These are phyloP conservation scores for Trifolium repens DNA, from an alignment of 306 rosid species.

Conservation along the genomic window DNA sequence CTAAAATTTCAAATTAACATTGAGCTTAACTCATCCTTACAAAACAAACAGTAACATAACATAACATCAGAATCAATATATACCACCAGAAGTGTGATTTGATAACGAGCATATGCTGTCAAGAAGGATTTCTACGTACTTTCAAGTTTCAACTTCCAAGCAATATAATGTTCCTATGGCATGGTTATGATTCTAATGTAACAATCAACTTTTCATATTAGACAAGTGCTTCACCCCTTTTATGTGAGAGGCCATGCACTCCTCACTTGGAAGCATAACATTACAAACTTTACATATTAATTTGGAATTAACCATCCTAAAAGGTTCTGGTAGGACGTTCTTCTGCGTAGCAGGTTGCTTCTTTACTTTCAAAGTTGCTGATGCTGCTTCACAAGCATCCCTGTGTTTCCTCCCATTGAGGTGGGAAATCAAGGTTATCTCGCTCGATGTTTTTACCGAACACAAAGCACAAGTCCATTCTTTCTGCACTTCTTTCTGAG, in stretches of 20 bases:
- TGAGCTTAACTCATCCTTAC: too few relatives aligned
- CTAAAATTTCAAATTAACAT: too few relatives aligned
- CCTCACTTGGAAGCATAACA: constrained; percentile 36
- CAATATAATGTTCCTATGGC: neutral
- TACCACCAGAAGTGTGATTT: too few relatives aligned
- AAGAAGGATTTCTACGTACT: too few relatives aligned
- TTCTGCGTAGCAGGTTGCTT: neutral
- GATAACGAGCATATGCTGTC: neutral
- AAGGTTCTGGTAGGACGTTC: neutral
- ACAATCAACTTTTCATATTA: neutral
- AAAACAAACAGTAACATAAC: too few relatives aligned
- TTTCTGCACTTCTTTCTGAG: constrained; percentile 45
- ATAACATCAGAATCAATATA: too few relatives aligned
- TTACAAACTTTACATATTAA: constrained; percentile 46
- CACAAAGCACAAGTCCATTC: constrained; percentile 57
- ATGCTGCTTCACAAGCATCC: constrained; percentile 37
- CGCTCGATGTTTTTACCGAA: constrained; percentile 25
- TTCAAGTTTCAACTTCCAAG: neutral
- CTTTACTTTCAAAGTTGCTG: constrained; percentile 44
- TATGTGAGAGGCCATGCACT: constrained; percentile 37
- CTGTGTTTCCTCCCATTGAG: constrained; percentile 45
- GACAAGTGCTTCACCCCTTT: constrained; percentile 53
- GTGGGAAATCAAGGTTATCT: constrained; percentile 32
- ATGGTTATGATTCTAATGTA: neutral
- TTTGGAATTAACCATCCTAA: neutral